These are phyloP conservation scores for Lactifluus volemus DNA, from an alignment of 768 basidiomycete genomes.

Conservation along the genomic window DNA sequence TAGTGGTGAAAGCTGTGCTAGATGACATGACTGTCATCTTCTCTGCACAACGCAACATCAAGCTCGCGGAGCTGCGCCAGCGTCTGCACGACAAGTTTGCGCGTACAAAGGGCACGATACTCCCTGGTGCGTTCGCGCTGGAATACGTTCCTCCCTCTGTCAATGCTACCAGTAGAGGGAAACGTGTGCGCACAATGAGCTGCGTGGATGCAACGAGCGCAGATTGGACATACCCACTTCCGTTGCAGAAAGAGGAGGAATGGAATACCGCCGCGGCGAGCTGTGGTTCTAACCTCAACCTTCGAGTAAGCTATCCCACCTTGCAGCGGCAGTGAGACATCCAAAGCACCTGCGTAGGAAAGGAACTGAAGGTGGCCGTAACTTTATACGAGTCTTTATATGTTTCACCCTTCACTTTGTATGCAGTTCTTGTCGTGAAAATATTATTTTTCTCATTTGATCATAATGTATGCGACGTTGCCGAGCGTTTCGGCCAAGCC, in stretches of 20 bases:
- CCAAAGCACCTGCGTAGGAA: background rate
- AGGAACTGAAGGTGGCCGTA: too few relatives aligned
- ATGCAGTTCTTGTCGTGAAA: too few relatives aligned
- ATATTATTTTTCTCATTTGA: too few relatives aligned
- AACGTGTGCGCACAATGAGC: constrained; percentile 9
- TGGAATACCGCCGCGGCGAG: constrained; percentile 10
- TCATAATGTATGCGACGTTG: too few relatives aligned
- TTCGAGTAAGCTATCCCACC: constrained; percentile 1
- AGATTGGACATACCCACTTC: constrained; percentile 4
- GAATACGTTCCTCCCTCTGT: constrained; percentile 40
- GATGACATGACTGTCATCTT: constrained; percentile 56
- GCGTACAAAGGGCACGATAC: constrained; percentile 46
- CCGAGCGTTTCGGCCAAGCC: too few relatives aligned
- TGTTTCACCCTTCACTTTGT: too few relatives aligned
- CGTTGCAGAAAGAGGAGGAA: constrained; percentile 4
- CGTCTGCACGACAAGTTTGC: constrained; percentile 59
- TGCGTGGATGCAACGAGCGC: constrained; percentile 11
- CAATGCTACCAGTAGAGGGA: background rate
- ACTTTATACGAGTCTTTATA: too few relatives aligned
- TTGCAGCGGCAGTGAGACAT: background rate
- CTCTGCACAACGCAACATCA: constrained; percentile 38
- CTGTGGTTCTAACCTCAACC: constrained; percentile 12
- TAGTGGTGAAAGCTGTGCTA: constrained; percentile 59
- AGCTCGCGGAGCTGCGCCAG: constrained; percentile 46
- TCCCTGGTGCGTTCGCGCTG: constrained; percentile 48